Percentiles rank a stretch among this genome's conserved stretches.
These are phyloP conservation scores for Atkinsonella texensis DNA, from an alignment of 2,329 filamentous ascomycete species.

Conservation along the genomic window DNA sequence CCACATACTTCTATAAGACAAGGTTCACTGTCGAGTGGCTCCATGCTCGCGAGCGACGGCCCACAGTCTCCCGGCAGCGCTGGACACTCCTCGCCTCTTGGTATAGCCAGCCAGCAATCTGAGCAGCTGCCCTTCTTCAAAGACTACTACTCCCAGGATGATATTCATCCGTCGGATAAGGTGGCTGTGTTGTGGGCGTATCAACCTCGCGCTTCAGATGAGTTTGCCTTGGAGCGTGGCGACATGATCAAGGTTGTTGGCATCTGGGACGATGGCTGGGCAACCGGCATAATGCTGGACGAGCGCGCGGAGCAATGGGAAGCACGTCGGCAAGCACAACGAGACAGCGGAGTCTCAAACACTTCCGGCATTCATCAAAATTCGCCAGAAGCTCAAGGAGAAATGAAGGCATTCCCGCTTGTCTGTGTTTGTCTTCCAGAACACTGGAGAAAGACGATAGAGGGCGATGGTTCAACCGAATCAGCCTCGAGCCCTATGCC, in stretches of 20 bases:
- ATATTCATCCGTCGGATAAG: conserved; percentile 82
- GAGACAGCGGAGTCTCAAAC: conserved; percentile 89
- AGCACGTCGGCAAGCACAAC: conserved; percentile 58
- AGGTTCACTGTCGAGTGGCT: conserved; percentile 82
- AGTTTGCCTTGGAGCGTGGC: conserved; percentile 84
- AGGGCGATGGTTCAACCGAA: conserved; percentile 67
- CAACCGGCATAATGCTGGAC: conserved; percentile 74
- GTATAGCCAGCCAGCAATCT: conserved; percentile 76
- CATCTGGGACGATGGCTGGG: conserved; percentile 99
- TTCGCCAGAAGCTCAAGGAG: conserved; percentile 55
- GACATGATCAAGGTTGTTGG: conserved; percentile 98
- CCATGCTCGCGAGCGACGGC: conserved; percentile 58
- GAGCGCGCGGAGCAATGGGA: conserved; percentile 88
- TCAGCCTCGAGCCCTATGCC: conserved; percentile 35
- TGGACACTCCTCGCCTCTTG: conserved; percentile 73
- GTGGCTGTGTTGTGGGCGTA: conserved; percentile 95
- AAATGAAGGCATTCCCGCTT: conserved; percentile 95
- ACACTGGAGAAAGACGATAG: conserved; percentile 94
- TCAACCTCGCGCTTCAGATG: conserved; percentile 82
- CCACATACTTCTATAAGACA: conserved; percentile 55
- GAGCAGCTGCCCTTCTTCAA: conserved; percentile 96
- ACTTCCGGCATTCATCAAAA: conserved; percentile 50
- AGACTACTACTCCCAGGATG: conserved; percentile 95
- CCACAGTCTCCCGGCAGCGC: conserved; percentile 63
- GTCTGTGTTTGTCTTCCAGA: conserved; percentile 93